Evolutionary conservation across 2,329 filamentous ascomycete species (phyloP).

Genomic region (Colletotrichum somersetense): DNA sequence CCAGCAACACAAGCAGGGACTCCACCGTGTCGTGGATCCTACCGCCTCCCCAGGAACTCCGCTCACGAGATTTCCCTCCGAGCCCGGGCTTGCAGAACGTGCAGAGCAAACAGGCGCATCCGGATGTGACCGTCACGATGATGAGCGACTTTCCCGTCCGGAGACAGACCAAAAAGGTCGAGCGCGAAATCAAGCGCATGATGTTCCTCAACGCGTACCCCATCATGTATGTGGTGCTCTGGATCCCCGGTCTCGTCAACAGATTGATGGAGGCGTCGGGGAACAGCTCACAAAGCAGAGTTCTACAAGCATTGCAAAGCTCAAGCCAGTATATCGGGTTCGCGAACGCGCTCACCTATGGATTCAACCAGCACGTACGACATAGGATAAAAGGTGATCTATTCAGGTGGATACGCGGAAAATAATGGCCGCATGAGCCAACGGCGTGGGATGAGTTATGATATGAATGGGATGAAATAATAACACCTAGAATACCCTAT

Average conservation of each 20-base stretch:
- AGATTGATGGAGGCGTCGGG: conserved; percentile 49
- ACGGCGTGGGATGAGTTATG: conserved; percentile 21
- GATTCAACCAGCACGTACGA: conserved; percentile 51
- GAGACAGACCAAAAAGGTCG: conserved; percentile 41
- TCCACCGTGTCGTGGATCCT: conserved; percentile 26
- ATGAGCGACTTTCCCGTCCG: conserved; percentile 44
- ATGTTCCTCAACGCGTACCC: conserved; percentile 55
- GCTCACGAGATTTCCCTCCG: conserved; percentile 24
- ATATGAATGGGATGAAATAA: conserved; percentile 36
- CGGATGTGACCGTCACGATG: conserved; percentile 28
- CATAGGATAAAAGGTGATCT: conserved; percentile 38
- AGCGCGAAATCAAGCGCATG: conserved; percentile 49
- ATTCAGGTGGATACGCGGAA: conserved; percentile 28
- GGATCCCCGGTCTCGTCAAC: conserved; percentile 54
- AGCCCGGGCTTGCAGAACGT: conserved; percentile 24
- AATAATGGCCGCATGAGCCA: not conserved
- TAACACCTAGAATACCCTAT: conserved; percentile 36
- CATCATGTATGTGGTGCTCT: conserved; percentile 54
- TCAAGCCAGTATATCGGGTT: conserved; percentile 54
- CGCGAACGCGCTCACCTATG: conserved; percentile 55
- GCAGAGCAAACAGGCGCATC: not conserved
- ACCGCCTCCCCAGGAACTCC: conserved; percentile 11
- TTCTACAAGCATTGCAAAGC: conserved; percentile 49
- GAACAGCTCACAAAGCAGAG: conserved; percentile 33
- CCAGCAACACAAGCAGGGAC: conserved; percentile 5